Percentiles rank a stretch among this genome's conserved stretches.
Evolutionary conservation across 257 asterid genomes (phyloP).

Genomic region (Capsicum rhomboideum): DNA sequence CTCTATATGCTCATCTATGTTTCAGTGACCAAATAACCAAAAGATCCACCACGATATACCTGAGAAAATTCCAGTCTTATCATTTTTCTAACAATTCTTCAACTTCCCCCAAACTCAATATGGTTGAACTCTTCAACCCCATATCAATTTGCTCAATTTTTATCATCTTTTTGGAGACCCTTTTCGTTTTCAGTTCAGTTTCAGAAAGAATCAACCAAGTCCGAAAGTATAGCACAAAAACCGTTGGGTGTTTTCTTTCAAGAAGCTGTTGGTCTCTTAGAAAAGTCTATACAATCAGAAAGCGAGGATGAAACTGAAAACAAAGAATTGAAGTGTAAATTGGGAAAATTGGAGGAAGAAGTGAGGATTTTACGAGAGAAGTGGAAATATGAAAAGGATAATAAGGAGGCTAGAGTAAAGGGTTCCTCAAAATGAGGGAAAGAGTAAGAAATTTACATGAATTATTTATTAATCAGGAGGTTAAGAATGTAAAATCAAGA

Average conservation of each 20-base stretch:
- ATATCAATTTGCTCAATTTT: too few relatives aligned
- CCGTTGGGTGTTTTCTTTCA: constrained; percentile 41
- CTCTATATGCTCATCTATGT: neutral
- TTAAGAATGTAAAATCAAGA: too few relatives aligned
- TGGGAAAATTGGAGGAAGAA: constrained; percentile 42
- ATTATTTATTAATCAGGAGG: constrained; percentile 22
- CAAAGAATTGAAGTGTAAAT: constrained; percentile 17
- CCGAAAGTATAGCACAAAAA: constrained; percentile 5
- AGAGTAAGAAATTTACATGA: constrained; percentile 17
- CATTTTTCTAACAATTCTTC: neutral
- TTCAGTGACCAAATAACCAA: neutral
- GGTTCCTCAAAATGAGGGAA: neutral
- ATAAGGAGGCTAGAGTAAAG: neutral
- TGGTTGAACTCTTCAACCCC: constrained; percentile 5
- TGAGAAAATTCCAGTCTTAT: constrained; percentile 17
- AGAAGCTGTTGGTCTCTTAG: constrained; percentile 37
- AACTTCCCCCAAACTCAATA: neutral
- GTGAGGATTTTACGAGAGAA: constrained; percentile 24
- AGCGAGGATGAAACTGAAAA: constrained; percentile 7
- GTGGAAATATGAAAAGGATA: constrained; percentile 4
- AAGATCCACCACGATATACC: constrained; percentile 17
- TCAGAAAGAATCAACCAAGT: constrained; percentile 1
- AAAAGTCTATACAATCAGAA: constrained; percentile 2
- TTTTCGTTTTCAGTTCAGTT: constrained; percentile 27
- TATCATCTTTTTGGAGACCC: constrained; percentile 18